These are phyloP conservation scores for Boletus speciosus DNA, from an alignment of 768 basidiomycete genomes.

Conservation along the genomic window DNA sequence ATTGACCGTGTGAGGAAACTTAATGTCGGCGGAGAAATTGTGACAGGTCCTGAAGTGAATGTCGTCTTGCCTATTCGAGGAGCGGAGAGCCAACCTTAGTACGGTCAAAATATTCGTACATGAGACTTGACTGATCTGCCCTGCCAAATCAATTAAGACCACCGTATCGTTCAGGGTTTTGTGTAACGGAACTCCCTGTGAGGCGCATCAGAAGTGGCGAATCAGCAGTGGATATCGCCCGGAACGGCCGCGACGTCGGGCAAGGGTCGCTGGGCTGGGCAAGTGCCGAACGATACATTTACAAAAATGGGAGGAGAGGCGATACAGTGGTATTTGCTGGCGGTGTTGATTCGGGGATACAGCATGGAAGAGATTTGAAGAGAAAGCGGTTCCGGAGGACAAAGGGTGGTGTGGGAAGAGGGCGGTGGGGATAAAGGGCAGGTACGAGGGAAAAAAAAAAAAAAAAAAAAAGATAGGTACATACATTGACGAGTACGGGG, in stretches of 20 bases:
- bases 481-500: slow-evolving; percentile 20
- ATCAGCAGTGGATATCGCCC: too few relatives aligned
- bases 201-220: too few relatives aligned
- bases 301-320: neutral
- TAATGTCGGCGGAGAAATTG: neutral
- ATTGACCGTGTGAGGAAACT: neutral
- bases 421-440: slow-evolving; percentile 19
- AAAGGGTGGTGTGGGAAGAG: slow-evolving; percentile 10
- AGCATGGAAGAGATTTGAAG: neutral
- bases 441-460: slow-evolving; percentile 9
- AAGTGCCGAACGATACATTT: too few relatives aligned
- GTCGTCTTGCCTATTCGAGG: neutral
- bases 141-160: neutral
- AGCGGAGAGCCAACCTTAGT: slow-evolving; percentile 4
- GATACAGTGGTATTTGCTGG: neutral
- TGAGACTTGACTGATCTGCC: neutral
- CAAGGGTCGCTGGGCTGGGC: too few relatives aligned
- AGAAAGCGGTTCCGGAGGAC: slow-evolving; percentile 1
- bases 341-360: slow-evolving; percentile 4
- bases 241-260: too few relatives aligned
- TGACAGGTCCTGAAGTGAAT: neutral
- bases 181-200: too few relatives aligned
- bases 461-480: slow-evolving; percentile 2
- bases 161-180: too few relatives aligned
- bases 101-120: neutral